Percentiles rank a stretch among this genome's conserved stretches.
These are phyloP conservation scores for Neofusicoccum cordaticola DNA, from an alignment of 2,329 filamentous ascomycete genomes.

Conservation along the genomic window DNA sequence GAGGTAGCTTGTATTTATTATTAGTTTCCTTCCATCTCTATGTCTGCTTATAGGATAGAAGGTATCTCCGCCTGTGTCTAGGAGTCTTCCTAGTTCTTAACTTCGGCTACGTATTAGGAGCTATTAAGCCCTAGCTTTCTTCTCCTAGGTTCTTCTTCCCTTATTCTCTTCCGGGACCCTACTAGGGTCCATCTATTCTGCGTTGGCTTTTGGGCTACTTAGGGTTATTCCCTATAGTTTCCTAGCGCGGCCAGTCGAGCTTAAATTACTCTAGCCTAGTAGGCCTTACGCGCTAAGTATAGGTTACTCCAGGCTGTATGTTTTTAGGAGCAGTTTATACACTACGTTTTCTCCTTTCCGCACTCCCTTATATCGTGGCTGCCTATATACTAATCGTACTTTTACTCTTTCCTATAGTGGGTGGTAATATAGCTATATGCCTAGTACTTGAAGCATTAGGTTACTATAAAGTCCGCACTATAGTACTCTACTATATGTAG, in stretches of 20 bases:
- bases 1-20: no score
- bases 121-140: not conserved
- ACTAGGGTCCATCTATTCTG: not conserved
- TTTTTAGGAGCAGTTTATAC: not conserved
- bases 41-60: no score
- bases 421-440: not conserved
- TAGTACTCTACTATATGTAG: no score
- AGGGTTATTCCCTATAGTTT: no score
- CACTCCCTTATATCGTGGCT: not conserved
- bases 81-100: not conserved
- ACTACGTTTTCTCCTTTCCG: not conserved
- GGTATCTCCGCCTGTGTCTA: no score
- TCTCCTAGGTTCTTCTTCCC: not conserved
- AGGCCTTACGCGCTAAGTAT: not conserved
- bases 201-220: not conserved
- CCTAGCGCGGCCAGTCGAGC: not conserved
- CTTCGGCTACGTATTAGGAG: not conserved
- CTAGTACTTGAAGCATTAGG: not conserved
- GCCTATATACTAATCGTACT: not conserved
- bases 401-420: not conserved
- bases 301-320: not conserved
- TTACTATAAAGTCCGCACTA: not conserved
- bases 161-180: not conserved
- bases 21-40: no score
- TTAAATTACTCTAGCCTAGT: not conserved